Percentiles rank a stretch among this genome's conserved stretches.
Evolutionary conservation across 306 rosid species (phyloP).

Genomic region (Quercus variabilis): DNA sequence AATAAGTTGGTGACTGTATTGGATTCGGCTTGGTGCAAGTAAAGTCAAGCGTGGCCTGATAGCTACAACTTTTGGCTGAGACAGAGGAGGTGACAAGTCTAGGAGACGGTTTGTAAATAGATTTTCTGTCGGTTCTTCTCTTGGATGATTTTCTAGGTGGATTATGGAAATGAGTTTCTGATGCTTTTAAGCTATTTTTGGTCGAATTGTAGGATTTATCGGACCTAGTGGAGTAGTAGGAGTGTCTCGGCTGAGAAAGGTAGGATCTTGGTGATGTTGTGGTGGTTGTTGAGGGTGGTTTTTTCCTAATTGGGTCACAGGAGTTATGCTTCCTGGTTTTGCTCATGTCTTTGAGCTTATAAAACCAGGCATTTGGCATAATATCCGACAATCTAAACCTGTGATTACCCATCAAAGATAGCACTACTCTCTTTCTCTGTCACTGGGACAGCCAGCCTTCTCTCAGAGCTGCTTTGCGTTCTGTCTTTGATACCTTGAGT

Average conservation of each 20-base stretch:
- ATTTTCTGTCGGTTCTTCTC: conserved; percentile 57
- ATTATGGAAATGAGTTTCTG: conserved; percentile 45
- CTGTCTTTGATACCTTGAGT: conserved; percentile 20
- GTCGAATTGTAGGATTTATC: conserved; percentile 42
- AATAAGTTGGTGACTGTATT: conserved; percentile 48
- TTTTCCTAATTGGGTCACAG: conserved; percentile 42
- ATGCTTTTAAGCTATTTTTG: conserved; percentile 26
- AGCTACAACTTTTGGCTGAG: conserved; percentile 23
- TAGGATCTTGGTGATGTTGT: conserved; percentile 43
- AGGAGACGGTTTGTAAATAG: conserved; percentile 75
- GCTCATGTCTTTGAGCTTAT: conserved; percentile 76
- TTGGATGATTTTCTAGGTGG: conserved; percentile 68
- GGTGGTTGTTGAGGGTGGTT: conserved; percentile 29
- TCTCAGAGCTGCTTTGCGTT: conserved; percentile 20
- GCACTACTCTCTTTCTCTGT: background rate
- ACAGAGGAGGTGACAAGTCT: conserved; percentile 31
- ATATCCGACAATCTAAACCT: conserved; percentile 70
- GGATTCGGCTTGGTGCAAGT: conserved; percentile 27
- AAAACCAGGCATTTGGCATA: conserved; percentile 89
- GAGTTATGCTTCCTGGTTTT: conserved; percentile 44
- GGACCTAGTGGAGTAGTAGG: conserved; percentile 32
- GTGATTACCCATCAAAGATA: conserved; percentile 62
- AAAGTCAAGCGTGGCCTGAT: conserved; percentile 27
- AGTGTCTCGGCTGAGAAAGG: conserved; percentile 32
- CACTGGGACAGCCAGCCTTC: conserved; percentile 8